A percentile compares a stretch with the other conserved stretches of the same genome.
phyloP scores from a whole-genome alignment of 2,329 filamentous ascomycete genomes.

The Fusarium marasasianum region DNA sequence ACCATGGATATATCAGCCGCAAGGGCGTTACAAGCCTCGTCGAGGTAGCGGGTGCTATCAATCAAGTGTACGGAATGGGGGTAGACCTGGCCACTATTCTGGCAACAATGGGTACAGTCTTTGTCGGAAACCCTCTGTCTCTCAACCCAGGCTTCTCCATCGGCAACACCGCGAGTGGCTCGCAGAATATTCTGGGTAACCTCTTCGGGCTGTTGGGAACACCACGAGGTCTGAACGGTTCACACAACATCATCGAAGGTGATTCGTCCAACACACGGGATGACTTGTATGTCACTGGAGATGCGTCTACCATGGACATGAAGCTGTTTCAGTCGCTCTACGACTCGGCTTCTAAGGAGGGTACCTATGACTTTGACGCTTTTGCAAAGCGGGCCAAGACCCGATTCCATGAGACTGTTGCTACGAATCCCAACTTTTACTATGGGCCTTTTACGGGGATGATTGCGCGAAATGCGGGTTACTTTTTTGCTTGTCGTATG shows the following conservation, averaged over 20 bases:
- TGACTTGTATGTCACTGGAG: conserved; percentile 20
- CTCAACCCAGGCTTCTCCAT: conserved; percentile 22
- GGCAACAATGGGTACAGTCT: conserved; percentile 11
- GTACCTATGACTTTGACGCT: conserved; percentile 17
- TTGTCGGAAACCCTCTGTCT: conserved; percentile 14
- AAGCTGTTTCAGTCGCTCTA: conserved; percentile 8
- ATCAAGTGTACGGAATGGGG: conserved; percentile 19
- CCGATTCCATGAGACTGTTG: conserved; percentile 1
- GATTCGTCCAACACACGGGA: conserved; percentile 11
- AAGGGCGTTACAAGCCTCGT: conserved; percentile 30
- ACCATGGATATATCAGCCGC: conserved; percentile 48
- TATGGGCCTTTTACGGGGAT: conserved; percentile 19
- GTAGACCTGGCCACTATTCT: conserved; percentile 4
- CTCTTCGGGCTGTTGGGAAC: conserved; percentile 9
- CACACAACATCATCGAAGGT: conserved; percentile 21
- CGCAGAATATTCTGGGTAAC: conserved; percentile 12
- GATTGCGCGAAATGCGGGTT: conserved; percentile 14
- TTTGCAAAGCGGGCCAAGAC: background rate
- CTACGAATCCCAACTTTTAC: conserved; percentile 23
- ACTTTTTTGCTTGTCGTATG: conserved; percentile 7
- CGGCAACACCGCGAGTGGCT: background rate
- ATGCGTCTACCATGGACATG: conserved; percentile 9
- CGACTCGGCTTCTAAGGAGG: conserved; percentile 2
- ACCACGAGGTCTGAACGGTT: conserved; percentile 2
- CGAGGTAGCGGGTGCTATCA: conserved; percentile 23